Evolutionary conservation across 1,284 basidiomycete genomes (phyloP), one percentile per base, ranked within the genome.

Genomic region (Heterobasidion irregulare): DNA sequence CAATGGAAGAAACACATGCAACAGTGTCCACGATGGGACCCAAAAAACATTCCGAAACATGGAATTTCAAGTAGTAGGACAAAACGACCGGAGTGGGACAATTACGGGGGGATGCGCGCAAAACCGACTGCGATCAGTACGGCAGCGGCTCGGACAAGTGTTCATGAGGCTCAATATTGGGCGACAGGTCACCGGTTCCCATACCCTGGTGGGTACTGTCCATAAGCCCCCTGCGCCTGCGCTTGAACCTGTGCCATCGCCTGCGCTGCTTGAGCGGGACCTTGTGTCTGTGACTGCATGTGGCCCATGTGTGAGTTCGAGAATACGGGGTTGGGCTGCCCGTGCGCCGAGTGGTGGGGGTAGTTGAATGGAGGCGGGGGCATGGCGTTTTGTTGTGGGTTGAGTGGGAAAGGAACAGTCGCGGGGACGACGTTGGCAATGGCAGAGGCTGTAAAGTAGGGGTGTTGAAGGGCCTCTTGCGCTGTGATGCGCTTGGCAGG

Each of bases 401-500:
- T 78, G 61, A 72, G 70, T 53, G 72, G 73, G 59, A 74, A 80
- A 32, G 73, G 66, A 56, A 68, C 16, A 19, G 47, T 50, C 26
- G 56, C 33, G 43, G 53, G 47, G 12, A 52, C 35, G 10, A 75
- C 63, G 26, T 58, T 59, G 48, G 60, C 62, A 18, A 72, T 71
- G 49, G 74, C 68, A 12, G 79, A 71, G 45, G 75, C 75, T 18
- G 87, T 91, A 70, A 98, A 98, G 74, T 98, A 98, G 0, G 92
- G 92, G 67, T 99, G 97, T 15, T 79, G 82, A 53, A 99, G 82
- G 0, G 97, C 95, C 53, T 97, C 92, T 34, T 90, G 86, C 32
- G 96, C 96, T 9, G 92, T 92, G 59, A 97, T 86, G 55, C 97
- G 88, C 66, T 95, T 89, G 34, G 87, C 80, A 0, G 97, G 97